Evolutionary conservation across 129 eudicot species (phyloP).

Genomic region (Artemisia annua): DNA sequence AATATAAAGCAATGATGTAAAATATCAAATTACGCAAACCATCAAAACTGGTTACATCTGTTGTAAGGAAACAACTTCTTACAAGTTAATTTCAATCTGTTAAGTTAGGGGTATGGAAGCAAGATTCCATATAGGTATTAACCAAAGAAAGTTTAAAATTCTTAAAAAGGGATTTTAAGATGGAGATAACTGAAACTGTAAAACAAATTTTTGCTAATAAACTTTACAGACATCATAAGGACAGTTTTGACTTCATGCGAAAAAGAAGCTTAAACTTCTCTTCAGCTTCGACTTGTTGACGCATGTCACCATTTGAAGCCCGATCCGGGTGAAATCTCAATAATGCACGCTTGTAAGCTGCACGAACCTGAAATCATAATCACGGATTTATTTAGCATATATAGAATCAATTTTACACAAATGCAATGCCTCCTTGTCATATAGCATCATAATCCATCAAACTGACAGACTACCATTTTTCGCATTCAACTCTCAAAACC

Average conservation of each 20-base stretch:
- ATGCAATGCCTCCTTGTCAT: background rate
- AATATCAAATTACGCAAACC: no score
- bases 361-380: constrained; percentile 62
- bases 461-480: no score
- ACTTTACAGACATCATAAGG: constrained; percentile 24
- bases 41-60: no score
- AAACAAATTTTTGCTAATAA: background rate
- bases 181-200: background rate
- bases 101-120: background rate
- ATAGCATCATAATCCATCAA: background rate
- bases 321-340: constrained; percentile 88
- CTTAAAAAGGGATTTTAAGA: background rate
- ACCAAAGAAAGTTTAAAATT: background rate
- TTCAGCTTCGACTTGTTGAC: constrained; percentile 87
- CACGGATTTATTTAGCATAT: background rate
- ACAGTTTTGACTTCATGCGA: constrained; percentile 76
- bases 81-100: background rate
- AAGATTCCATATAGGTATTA: background rate
- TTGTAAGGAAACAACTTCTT: no score
- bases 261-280: constrained; percentile 90
- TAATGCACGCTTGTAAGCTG: constrained; percentile 78
- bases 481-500: no score
- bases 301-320: constrained; percentile 61
- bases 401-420: background rate
- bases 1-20: no score